Evolutionary conservation across 2,329 filamentous ascomycete species (phyloP), one percentile per base, ranked within the genome.

Genomic region (Colletotrichum phormii): DNA sequence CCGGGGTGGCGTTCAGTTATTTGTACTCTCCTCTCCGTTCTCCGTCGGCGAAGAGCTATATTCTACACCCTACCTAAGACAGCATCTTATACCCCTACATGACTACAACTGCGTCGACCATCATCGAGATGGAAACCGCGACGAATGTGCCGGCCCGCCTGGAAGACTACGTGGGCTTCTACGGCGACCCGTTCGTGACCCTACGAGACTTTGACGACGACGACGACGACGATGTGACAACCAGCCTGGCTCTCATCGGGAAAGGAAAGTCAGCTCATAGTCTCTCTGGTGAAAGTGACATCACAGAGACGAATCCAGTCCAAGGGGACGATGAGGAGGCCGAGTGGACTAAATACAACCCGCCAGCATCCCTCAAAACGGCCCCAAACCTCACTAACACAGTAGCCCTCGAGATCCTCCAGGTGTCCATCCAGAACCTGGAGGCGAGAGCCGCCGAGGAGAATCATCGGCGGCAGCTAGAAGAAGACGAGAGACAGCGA

Each of bases 311-410:
- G 37, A 33, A 73, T 31, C 71, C 77, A 2, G 75, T 78, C 29
- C 78, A 81, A 18, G 72, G 78, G 57, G 24, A 22, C 5, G 68
- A 75, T 4, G 74, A 75, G 4, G 74, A 79, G 3, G 79, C 83
- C 42, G 83, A 87, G 76, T 89, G 87, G 86, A 82, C 80, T 49
- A 78, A 82, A 63, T 88, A 87, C 74, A 81, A 84, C 3, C 86
- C 86, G 4, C 88, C 88, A 0, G 75, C 77, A 12, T 83, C 81
- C 0, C 77, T 90, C 7, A 79, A 71, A 5, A 80, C 83, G 35
- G 76, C 80, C 0, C 80, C 83, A 18, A 82, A 83, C 49, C 75
- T 82, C 64, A 81, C 81, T 0, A 83, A 84, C 2, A 81, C 84
- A 4, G 78, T 85, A 8, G 78, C 89, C 1, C 75, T 79, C 4